Conservation (phyloP, 306 rosid genomes). For the Sicyos baderoa region DNA sequence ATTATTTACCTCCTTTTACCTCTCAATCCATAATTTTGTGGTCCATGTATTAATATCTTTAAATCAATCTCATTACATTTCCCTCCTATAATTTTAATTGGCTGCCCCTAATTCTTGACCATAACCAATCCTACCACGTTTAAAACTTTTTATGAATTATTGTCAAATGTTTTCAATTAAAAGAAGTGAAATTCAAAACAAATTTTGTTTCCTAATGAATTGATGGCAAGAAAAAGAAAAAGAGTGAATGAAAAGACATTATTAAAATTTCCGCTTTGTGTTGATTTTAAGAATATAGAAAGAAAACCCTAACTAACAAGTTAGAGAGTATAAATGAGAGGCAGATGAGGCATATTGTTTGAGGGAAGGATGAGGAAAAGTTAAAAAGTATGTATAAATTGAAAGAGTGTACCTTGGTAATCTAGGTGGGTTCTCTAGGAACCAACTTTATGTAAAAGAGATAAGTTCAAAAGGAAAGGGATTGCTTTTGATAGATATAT, state of each 20-base stretch:
- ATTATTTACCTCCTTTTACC: neutral
- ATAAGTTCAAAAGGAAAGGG: neutral
- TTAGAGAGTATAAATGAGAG: neutral
- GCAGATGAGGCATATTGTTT: neutral
- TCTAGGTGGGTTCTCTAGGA: neutral
- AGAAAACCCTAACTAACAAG: neutral
- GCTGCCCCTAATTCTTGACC: neutral
- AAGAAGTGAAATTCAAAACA: too few species aligned
- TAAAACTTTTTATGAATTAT: too few species aligned
- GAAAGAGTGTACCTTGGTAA: neutral
- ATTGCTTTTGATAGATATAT: neutral
- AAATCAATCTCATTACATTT: neutral
- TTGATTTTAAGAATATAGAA: neutral
- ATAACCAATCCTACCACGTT: neutral
- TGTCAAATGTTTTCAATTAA: too few species aligned
- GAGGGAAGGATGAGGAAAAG: neutral
- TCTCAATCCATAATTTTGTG: neutral
- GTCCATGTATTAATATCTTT: neutral
- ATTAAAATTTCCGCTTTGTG: neutral
- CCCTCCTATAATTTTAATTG: neutral
- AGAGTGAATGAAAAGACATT: neutral
- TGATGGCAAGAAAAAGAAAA: neutral
- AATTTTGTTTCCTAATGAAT: neutral
- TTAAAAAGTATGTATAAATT: neutral
- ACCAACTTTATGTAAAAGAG: slow-evolving; percentile 4